These are phyloP conservation scores for Colletotrichum caudatum DNA, from an alignment of 2,329 filamentous ascomycete genomes.

Conservation along the genomic window DNA sequence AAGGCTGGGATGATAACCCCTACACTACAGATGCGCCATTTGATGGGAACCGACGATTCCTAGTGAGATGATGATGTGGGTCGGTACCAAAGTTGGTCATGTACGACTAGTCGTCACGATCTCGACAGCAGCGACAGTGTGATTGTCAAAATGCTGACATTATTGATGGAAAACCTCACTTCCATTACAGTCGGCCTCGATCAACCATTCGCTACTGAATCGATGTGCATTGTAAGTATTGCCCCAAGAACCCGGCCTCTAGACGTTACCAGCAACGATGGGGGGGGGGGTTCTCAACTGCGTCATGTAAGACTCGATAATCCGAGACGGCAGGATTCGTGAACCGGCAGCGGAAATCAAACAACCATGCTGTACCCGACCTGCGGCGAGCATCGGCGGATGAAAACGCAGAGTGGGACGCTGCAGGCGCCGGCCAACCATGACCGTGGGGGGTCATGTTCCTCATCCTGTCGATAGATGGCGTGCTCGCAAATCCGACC, in stretches of 20 bases:
- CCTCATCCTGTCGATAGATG: constrained; percentile 35
- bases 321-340: neutral
- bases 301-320: no score
- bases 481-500: constrained; percentile 35
- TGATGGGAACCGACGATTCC: neutral
- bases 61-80: neutral
- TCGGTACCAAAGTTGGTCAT: neutral
- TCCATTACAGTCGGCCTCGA: accelerated
- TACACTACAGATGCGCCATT: constrained; percentile 35
- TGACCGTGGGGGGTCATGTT: neutral
- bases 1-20: constrained; percentile 41
- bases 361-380: neutral
- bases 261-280: neutral
- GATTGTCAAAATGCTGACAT: neutral
- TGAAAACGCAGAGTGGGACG: neutral
- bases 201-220: neutral
- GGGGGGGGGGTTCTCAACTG: neutral
- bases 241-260: neutral
- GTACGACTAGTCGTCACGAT: no score
- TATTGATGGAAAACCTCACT: neutral
- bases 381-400: neutral
- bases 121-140: neutral
- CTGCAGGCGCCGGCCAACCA: neutral
- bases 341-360: neutral
- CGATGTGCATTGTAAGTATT: neutral